Evolutionary conservation across 2,329 filamentous ascomycete species (phyloP), one percentile per base, ranked within the genome.

Genomic region (Biscogniauxia mediterranea): DNA sequence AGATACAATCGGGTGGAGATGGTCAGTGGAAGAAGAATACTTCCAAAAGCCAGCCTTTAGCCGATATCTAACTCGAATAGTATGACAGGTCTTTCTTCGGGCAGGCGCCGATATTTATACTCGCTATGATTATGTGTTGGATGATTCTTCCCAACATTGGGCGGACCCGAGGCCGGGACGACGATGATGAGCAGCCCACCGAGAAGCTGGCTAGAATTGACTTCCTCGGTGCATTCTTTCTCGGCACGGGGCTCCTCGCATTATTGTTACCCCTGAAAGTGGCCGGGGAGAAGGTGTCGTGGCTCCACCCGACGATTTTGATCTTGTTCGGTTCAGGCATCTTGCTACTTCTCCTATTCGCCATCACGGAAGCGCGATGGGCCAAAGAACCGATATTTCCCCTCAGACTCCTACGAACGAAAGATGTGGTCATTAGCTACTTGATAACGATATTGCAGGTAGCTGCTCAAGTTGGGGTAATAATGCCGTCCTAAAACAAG

Each of bases 1-100:
- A 1, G 85, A 89, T 63, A 80, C 82, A 0, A 78, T 89, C 9
- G 87, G 87, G n/a, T 90, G 87, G 87, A 76, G 87, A 71, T 88
- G 85, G 85, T 84, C 65, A 61, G 74, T 69, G 1, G 42, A 20
- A n/a, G 42, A 20, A n/a, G 21, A 13, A 46, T 28, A n/a, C 19
- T 21, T 5, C 17, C 17, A 46, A 46, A 46, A 3, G 38, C 6
- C 13, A n/a, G 2, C 38, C 17, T 46, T 46, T n/a, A 9, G 2
- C 23, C 25, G 13, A 54, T 42, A n/a, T 50, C 53, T 64, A 11
- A 60, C 25, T 5, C n/a, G 50, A 19, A 55, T 46, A 1, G 21
- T 9, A 38, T 6, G 50, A 52, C 11, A 74, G 80, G 80, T 83
- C 83, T 0, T 88, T 88, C 64, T 68, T 83, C 0, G 79, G 80